A percentile compares a stretch with the other conserved stretches of the same genome.
Evolutionary conservation across 2,329 filamentous ascomycete species (phyloP).

Genomic region (Cytospora piceae): DNA sequence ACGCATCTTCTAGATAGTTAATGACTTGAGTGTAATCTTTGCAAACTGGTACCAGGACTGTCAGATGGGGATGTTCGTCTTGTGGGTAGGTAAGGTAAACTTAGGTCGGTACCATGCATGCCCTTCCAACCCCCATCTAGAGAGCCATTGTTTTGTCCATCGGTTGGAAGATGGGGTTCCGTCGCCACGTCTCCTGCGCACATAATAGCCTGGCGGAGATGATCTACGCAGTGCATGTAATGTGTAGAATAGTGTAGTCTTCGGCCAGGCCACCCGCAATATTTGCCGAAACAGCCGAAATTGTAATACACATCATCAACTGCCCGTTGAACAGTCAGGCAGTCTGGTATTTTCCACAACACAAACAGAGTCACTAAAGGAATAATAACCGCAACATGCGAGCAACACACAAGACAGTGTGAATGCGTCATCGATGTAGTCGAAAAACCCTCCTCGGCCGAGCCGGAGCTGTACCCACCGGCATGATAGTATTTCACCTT

Average conservation of each 20-base stretch:
- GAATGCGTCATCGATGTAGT: no score
- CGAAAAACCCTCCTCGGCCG: no score
- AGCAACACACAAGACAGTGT: no score
- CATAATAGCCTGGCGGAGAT: conserved; percentile 36
- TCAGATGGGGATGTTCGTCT: background rate
- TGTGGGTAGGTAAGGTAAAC: background rate
- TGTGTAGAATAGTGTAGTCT: conserved; percentile 41
- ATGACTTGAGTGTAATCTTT: conserved; percentile 35
- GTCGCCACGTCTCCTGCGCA: conserved; percentile 35
- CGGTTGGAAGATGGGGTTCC: conserved; percentile 34
- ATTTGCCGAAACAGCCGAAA: conserved; percentile 38
- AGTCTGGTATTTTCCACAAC: no score
- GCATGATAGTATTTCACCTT: no score
- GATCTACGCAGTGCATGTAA: conserved; percentile 42
- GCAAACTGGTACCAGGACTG: conserved; percentile 30
- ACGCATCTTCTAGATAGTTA: conserved; percentile 33
- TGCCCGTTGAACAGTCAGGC: no score
- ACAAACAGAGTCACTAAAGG: no score
- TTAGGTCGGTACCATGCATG: conserved; percentile 31
- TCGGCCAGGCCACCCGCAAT: conserved; percentile 23
- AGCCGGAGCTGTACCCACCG: no score
- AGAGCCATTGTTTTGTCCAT: conserved; percentile 34
- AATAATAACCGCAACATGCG: no score
- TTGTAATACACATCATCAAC: background rate
- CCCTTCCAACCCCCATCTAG: conserved; percentile 35